Evolutionary conservation across 2,329 filamentous ascomycete genomes (phyloP), one percentile per base, ranked within the genome.

Genomic region (Ophiostoma piceae): DNA sequence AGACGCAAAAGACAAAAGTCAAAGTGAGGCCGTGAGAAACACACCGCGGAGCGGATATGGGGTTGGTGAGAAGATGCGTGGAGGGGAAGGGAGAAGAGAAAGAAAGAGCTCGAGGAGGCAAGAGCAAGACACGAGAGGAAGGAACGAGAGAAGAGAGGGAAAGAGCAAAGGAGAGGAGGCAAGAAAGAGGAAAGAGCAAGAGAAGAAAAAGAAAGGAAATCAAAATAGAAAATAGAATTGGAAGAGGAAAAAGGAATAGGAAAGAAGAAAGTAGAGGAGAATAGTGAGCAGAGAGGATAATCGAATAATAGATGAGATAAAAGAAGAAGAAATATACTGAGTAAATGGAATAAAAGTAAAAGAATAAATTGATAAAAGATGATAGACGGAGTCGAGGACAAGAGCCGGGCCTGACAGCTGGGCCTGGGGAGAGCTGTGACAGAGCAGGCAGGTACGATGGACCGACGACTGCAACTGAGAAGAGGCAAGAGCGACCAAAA

Each of bases 111-210:
- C n/a, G 26, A 66, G 43, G 14, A 65, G 35, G 62, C 35, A 65
- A 16, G 62, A 32, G 35, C 35, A 22, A 65, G 39, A 26, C 43
- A 47, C 43, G 51, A 57, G n/a, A 57, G 22, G 51, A 57, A 57
- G 14, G 4, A 37, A 39, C 32, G 26, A 3, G 26, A 22, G 8
- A 22, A 54, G 41, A 43, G 37, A 64, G 37, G 41, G 39, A 70
- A n/a, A 19, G 57, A 71, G 62, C 70, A 67, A 29, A 37, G 22
- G 62, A n/a, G 41, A 67, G 39, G 14, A 26, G 47, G 51, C 47
- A 65, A 57, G 47, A 57, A 12, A 41, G 54, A 67, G 62, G n/a
- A 65, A 29, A 29, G 22, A 37, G 37, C 6, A 64, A 32, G 64
- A 62, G 62, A 43, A 47, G 37, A 67, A 16, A 65, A 19, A 37